Percentiles rank a stretch among this genome's conserved stretches.
Conservation (phyloP, 73 alveolate species). For the Paramecium sonneborni region DNA sequence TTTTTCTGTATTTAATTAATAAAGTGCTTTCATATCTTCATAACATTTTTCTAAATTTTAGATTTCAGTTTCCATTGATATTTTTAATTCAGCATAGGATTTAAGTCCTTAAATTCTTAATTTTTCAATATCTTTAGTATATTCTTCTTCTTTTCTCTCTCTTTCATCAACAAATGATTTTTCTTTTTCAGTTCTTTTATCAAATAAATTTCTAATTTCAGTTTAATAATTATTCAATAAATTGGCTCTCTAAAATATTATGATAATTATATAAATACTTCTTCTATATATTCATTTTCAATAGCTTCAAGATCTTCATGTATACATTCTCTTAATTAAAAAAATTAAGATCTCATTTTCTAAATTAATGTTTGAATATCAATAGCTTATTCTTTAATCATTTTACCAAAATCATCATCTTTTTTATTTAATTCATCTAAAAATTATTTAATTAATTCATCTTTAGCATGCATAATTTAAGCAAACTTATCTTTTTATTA, state of each 20-base stretch:
- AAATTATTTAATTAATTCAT: constrained; percentile 76
- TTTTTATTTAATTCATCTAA: constrained; percentile 77
- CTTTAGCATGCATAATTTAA: constrained; percentile 78
- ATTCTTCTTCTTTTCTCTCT: constrained; percentile 80
- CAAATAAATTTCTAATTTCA: constrained; percentile 78
- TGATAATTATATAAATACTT: constrained; percentile 41
- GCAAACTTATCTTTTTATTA: constrained; percentile 75
- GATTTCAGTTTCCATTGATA: constrained; percentile 84
- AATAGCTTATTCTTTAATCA: constrained; percentile 78
- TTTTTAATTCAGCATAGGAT: constrained; percentile 80
- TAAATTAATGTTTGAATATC: constrained; percentile 79
- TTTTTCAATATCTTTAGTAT: constrained; percentile 79
- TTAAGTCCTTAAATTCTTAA: constrained; percentile 82
- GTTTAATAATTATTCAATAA: constrained; percentile 70
- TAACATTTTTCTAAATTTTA: constrained; percentile 80
- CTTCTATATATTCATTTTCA: constrained; percentile 81
- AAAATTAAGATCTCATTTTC: constrained; percentile 82
- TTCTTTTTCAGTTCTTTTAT: constrained; percentile 77
- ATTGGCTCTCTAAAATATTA: constrained; percentile 70
- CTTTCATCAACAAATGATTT: constrained; percentile 74
- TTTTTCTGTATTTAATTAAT: constrained; percentile 81
- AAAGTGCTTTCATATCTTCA: constrained; percentile 92
- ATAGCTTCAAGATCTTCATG: constrained; percentile 75
- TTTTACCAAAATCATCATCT: constrained; percentile 88
- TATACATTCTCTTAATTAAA: constrained; percentile 80